These are phyloP conservation scores for Bacidia rubella DNA, from an alignment of 495 filamentous ascomycete genomes.

Conservation along the genomic window DNA sequence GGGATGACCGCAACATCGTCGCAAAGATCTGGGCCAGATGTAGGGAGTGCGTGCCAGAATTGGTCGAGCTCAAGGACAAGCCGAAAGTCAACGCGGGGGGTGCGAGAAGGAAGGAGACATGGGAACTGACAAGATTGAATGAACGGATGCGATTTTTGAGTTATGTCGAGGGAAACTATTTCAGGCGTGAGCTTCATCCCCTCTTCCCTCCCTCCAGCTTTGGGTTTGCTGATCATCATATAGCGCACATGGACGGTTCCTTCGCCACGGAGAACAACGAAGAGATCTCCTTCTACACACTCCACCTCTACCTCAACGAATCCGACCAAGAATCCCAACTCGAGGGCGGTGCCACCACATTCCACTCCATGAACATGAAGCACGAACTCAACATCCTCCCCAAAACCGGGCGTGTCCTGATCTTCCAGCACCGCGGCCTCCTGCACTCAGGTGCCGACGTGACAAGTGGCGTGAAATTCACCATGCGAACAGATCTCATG, in stretches of 20 bases:
- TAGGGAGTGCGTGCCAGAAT: conserved; percentile 22
- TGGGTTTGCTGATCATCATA: neutral
- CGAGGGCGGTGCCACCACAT: conserved; percentile 23
- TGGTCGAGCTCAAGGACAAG: conserved; percentile 26
- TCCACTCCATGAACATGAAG: conserved; percentile 20
- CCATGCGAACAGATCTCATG: conserved; percentile 67
- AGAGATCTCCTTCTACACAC: conserved; percentile 55
- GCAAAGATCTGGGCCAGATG: conserved; percentile 49
- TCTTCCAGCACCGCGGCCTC: conserved; percentile 63
- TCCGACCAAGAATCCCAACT: conserved; percentile 20
- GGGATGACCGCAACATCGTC: conserved; percentile 48
- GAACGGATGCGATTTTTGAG: conserved; percentile 69
- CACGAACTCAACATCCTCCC: conserved; percentile 50
- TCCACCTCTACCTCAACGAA: conserved; percentile 73
- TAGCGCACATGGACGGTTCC: conserved; percentile 57
- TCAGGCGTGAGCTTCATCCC: conserved; percentile 37
- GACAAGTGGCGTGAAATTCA: conserved; percentile 57
- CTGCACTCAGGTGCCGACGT: conserved; percentile 68
- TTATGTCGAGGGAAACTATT: conserved; percentile 65
- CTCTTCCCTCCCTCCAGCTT: neutral
- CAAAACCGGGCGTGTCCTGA: conserved; percentile 54
- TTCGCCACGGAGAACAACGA: conserved; percentile 46
- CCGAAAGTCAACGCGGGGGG: conserved; percentile 34
- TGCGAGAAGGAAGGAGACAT: conserved; percentile 30
- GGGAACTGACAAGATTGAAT: conserved; percentile 50